Evolutionary conservation across 805 yeast species (phyloP).

Genomic region (Metahyphopichia silvanorum): DNA sequence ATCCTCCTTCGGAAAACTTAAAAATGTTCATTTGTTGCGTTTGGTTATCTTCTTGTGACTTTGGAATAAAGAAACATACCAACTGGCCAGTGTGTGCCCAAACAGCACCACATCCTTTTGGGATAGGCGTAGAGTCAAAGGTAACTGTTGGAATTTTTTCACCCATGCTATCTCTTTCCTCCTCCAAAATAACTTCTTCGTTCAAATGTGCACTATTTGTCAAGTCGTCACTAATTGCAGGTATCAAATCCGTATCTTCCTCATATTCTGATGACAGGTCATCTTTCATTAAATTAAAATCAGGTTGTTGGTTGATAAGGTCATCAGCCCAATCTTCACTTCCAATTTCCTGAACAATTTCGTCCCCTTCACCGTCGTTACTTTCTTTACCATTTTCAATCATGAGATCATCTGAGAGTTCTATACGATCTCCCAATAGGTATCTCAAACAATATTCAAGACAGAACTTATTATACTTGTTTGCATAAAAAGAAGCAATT

Average conservation of each 20-base stretch:
- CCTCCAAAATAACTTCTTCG: slow-evolving; percentile 5
- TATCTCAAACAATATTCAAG: slow-evolving; percentile 76
- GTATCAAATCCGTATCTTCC: slow-evolving; percentile 39
- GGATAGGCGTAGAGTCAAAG: slow-evolving; percentile 83
- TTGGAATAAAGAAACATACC: slow-evolving; percentile 77
- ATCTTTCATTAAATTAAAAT: slow-evolving; percentile 12
- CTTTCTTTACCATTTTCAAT: slow-evolving; percentile 12
- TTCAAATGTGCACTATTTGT: slow-evolving; percentile 16
- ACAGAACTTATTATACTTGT: slow-evolving; percentile 57
- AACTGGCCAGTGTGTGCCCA: slow-evolving; percentile 81
- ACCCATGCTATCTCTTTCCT: background rate
- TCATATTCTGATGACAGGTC: slow-evolving; percentile 21
- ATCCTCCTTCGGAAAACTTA: slow-evolving; percentile 48
- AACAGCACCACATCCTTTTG: slow-evolving; percentile 89
- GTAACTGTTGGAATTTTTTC: slow-evolving; percentile 13
- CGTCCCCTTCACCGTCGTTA: slow-evolving; percentile 18
- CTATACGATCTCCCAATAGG: slow-evolving; percentile 75
- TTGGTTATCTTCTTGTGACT: slow-evolving; percentile 33
- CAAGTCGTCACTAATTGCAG: slow-evolving; percentile 38
- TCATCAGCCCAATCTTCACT: slow-evolving; percentile 43
- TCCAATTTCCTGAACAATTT: slow-evolving; percentile 30
- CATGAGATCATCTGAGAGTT: slow-evolving; percentile 34
- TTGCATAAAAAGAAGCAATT: slow-evolving; percentile 56
- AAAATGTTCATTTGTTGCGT: slow-evolving; percentile 46
- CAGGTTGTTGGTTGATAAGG: slow-evolving; percentile 35